Evolutionary conservation across 495 filamentous ascomycete genomes (phyloP).

Genomic region (Elaphomyces granulatus): DNA sequence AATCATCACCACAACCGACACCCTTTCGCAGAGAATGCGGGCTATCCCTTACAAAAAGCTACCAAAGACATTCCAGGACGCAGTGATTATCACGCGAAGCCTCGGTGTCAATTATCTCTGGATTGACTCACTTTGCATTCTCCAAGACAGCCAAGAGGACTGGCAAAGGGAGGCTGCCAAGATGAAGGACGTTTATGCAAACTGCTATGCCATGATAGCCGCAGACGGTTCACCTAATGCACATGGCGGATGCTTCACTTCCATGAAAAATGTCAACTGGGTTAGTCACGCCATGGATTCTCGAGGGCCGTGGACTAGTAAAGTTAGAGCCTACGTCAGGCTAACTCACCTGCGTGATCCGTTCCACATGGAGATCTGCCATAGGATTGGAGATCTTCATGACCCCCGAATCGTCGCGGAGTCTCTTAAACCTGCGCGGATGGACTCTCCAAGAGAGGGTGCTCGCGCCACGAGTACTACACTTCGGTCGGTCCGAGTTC

Average conservation of each 20-base stretch:
- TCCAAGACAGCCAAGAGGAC: conserved; percentile 14
- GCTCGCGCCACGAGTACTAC: neutral
- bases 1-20: neutral
- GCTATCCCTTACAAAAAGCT: neutral
- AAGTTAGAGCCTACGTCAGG: too few relatives aligned
- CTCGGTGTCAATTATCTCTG: conserved; percentile 21
- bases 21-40: neutral
- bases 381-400: too few relatives aligned
- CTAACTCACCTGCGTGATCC: too few relatives aligned
- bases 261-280: too few relatives aligned
- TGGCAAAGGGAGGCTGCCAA: conserved; percentile 15
- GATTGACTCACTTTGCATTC: conserved; percentile 26
- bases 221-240: conserved; percentile 9
- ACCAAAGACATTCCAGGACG: conserved; percentile 16
- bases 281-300: too few relatives aligned
- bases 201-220: conserved; percentile 14
- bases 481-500: neutral
- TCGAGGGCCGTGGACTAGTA: too few relatives aligned
- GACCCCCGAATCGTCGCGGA: too few relatives aligned
- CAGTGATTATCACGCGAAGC: conserved; percentile 10
- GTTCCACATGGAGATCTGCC: too few relatives aligned
- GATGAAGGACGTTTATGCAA: conserved; percentile 17
- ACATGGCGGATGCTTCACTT: too few relatives aligned
- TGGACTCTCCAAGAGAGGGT: neutral
- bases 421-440: neutral